Base-by-base conservation (phyloP, 75 land plant species). In the Chamaecyparis obtusa region DNA sequence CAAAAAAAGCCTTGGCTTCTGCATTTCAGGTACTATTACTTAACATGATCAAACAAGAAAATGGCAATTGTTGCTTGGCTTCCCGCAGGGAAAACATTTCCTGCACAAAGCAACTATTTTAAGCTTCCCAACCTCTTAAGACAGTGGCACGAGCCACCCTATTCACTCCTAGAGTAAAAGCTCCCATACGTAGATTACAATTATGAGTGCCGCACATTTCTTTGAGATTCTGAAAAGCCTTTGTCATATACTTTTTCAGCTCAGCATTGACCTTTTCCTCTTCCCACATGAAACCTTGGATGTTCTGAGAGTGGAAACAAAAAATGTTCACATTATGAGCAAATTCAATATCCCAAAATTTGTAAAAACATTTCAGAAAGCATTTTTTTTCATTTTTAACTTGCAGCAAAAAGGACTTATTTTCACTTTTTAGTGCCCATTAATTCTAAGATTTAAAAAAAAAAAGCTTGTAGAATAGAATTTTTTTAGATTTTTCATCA, bases 251-350 rank as follows among this genome's bases (percentile, higher is more conserved):
- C 14, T 71, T 88, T 55, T 88, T 88, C 39, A 90, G 90, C 84
- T 90, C 91, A 7, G 15, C 35, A 33, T 90, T 90, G 19, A 90
- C 91, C 46, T 88, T 90, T 24, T 78, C 76, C 55, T 90, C 91
- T n/a, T 88, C 90, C 91, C 91, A 90, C 91, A 90, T 90, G 46
- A 90, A 90, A 9, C 91, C 91, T 85, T 90, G 91, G 35, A 88
- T 90, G 35, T 90, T 90, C 91, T 90, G 86, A 21, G 39, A 39
- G 81, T 49, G 51, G 14, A 41, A 37, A 41, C 17, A 74, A 74
- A 71, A 27, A 72, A 1, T 72, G 10, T 2, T 72, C 0, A 32
- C 0, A 0, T 14, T 74, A 74, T 74, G 14, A 24, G 15, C 36
- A 30, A 74, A 30, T 74, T 74, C 76, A 74, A 33, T 32, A 24